Percentiles rank a stretch among this genome's conserved stretches.
Conservation (phyloP, 441 rosid genomes). For the California macrophylla region DNA sequence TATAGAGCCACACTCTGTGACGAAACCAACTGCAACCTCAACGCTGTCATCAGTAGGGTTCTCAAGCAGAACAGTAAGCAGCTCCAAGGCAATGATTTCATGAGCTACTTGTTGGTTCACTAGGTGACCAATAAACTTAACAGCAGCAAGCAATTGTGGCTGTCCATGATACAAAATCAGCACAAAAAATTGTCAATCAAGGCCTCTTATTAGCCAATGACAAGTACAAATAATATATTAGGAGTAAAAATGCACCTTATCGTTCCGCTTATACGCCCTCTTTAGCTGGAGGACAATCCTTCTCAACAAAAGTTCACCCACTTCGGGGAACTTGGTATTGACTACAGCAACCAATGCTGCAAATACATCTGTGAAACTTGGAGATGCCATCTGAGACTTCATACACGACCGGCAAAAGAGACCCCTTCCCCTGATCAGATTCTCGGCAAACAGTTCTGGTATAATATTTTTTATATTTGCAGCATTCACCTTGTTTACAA, state of each 20-base stretch:
- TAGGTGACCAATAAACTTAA: constrained; percentile 78
- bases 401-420: constrained; percentile 80
- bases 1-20: constrained; percentile 76
- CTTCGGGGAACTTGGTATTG: constrained; percentile 81
- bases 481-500: constrained; percentile 77
- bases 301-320: constrained; percentile 65
- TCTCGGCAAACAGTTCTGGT: constrained; percentile 78
- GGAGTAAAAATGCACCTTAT: constrained; percentile 42
- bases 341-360: constrained; percentile 79
- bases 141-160: constrained; percentile 86
- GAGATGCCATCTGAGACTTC: constrained; percentile 96
- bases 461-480: constrained; percentile 78
- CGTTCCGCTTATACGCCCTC: constrained; percentile 79
- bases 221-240: not conserved
- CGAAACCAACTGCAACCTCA: constrained; percentile 91
- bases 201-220: not conserved
- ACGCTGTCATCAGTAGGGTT: constrained; percentile 84
- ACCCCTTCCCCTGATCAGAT: constrained; percentile 79
- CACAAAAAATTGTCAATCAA: not conserved
- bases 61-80: constrained; percentile 56
- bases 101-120: constrained; percentile 90
- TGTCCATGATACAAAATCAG: constrained; percentile 25
- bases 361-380: constrained; percentile 81
- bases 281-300: constrained; percentile 87
- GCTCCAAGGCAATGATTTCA: constrained; percentile 70